These are phyloP conservation scores for Taiwanofungus camphoratus DNA, from an alignment of 1,284 basidiomycete species.

Conservation along the genomic window DNA sequence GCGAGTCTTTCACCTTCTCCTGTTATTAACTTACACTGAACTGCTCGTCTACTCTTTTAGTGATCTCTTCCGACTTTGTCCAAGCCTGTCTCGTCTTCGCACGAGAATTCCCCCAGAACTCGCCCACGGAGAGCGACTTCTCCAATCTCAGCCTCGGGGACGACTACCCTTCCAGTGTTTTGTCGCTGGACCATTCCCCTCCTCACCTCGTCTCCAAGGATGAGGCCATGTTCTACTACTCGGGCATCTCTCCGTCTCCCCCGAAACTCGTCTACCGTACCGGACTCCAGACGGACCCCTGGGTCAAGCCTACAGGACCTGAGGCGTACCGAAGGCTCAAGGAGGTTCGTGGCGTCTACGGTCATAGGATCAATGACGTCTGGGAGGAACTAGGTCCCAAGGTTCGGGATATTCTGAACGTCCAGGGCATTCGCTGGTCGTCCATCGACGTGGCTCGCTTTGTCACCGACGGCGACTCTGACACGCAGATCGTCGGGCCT, in stretches of 20 bases:
- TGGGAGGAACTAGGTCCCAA: conserved; percentile 17
- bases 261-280: conserved; percentile 26
- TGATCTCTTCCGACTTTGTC: conserved; percentile 15
- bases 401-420: conserved; percentile 13
- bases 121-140: conserved; percentile 10
- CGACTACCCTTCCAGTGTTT: conserved; percentile 14
- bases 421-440: conserved; percentile 9
- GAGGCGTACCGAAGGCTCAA: conserved; percentile 17
- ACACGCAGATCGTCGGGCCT: conserved; percentile 9
- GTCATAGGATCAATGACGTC: conserved; percentile 11
- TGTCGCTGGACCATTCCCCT: conserved; percentile 9
- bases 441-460: conserved; percentile 16
- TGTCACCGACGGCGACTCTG: conserved; percentile 1
- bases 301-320: conserved; percentile 13
- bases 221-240: conserved; percentile 17
- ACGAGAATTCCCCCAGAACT: conserved; percentile 7
- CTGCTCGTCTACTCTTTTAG: conserved; percentile 14
- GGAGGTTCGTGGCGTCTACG: conserved; percentile 12
- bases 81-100: conserved; percentile 9
- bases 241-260: conserved; percentile 23
- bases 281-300: conserved; percentile 14
- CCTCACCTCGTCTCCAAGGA: conserved; percentile 10
- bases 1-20: conserved; percentile 11
- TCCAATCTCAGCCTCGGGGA: conserved; percentile 13
- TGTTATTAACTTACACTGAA: conserved; percentile 13